A percentile compares a stretch with the other conserved stretches of the same genome.
Evolutionary conservation across 1,284 basidiomycete species (phyloP).

Genomic region (Fomitiporia mediterranea): DNA sequence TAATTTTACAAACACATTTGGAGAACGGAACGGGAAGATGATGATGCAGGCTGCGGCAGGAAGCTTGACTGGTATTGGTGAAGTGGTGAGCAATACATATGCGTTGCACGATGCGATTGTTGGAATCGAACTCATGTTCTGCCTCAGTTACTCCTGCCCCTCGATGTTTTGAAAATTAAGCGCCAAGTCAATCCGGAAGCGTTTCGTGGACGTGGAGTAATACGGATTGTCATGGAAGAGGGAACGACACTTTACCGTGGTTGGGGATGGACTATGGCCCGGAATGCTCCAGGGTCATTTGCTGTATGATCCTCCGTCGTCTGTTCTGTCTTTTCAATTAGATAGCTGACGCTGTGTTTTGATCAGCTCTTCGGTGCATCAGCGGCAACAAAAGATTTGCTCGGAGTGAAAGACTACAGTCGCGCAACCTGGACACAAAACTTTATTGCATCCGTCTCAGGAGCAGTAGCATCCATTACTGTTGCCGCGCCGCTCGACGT

Average conservation of each 20-base stretch:
- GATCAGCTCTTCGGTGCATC: conserved; percentile 93
- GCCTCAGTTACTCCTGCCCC: conserved; percentile 76
- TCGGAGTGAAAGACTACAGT: conserved; percentile 86
- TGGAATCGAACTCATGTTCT: too few relatives aligned
- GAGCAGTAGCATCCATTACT: conserved; percentile 93
- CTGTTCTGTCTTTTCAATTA: neutral
- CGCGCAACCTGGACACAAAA: conserved; percentile 95
- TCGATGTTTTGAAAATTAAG: conserved; percentile 98
- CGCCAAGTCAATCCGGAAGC: conserved; percentile 96
- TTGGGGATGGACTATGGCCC: conserved; percentile 98
- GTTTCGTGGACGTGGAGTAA: conserved; percentile 86
- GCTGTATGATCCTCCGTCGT: conserved; percentile 54
- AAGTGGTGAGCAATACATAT: conserved; percentile 65
- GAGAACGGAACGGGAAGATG: conserved; percentile 94
- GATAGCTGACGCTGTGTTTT: too few relatives aligned
- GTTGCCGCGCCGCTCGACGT: conserved; percentile 95
- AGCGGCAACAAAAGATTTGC: conserved; percentile 89
- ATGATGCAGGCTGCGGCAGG: conserved; percentile 95
- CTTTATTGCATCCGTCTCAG: conserved; percentile 90
- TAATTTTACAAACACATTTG: conserved; percentile 79
- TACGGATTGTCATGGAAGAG: conserved; percentile 91
- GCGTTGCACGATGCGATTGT: too few relatives aligned
- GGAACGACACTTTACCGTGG: conserved; percentile 91
- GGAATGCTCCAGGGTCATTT: conserved; percentile 95
- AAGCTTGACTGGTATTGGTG: conserved; percentile 92